Evolutionary conservation across 2,329 filamentous ascomycete species (phyloP).

Genomic region (Cladorrhinum sp.): DNA sequence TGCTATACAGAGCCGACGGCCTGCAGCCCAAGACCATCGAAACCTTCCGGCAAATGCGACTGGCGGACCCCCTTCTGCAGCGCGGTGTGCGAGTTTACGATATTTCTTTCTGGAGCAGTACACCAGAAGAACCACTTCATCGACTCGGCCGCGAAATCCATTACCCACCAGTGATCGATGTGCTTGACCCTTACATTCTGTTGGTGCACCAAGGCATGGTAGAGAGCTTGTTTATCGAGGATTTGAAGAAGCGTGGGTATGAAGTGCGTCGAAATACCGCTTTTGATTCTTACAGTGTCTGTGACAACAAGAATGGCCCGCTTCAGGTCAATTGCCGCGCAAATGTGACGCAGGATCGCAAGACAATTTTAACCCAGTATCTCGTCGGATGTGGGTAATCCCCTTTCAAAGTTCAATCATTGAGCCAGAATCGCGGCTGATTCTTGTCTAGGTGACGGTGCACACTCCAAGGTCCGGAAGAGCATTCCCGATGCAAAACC

Average conservation of each 20-base stretch:
- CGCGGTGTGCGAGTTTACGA: conserved; percentile 70
- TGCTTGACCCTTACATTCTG: conserved; percentile 55
- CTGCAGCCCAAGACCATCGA: conserved; percentile 77
- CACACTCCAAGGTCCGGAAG: conserved; percentile 66
- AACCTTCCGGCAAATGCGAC: conserved; percentile 68
- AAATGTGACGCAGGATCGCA: conserved; percentile 49
- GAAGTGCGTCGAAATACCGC: conserved; percentile 61
- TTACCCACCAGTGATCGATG: conserved; percentile 61
- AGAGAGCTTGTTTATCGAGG: conserved; percentile 66
- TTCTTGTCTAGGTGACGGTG: conserved; percentile 55
- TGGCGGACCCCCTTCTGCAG: conserved; percentile 66
- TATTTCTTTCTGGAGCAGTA: conserved; percentile 68
- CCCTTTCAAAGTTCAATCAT: background rate
- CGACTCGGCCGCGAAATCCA: conserved; percentile 65
- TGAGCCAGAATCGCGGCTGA: conserved; percentile 3
- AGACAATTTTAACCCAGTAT: conserved; percentile 55
- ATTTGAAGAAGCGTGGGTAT: conserved; percentile 62
- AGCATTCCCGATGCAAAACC: conserved; percentile 57
- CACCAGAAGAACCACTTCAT: conserved; percentile 48
- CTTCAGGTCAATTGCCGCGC: conserved; percentile 51
- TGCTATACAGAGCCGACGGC: conserved; percentile 59
- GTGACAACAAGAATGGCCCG: conserved; percentile 40
- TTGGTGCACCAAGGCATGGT: conserved; percentile 72
- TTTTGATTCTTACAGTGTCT: conserved; percentile 56
- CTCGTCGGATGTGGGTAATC: conserved; percentile 60